Percentiles rank a stretch among this genome's conserved stretches.
These are phyloP conservation scores for Brassica hybrid DNA, from an alignment of 441 rosid species.

Conservation along the genomic window DNA sequence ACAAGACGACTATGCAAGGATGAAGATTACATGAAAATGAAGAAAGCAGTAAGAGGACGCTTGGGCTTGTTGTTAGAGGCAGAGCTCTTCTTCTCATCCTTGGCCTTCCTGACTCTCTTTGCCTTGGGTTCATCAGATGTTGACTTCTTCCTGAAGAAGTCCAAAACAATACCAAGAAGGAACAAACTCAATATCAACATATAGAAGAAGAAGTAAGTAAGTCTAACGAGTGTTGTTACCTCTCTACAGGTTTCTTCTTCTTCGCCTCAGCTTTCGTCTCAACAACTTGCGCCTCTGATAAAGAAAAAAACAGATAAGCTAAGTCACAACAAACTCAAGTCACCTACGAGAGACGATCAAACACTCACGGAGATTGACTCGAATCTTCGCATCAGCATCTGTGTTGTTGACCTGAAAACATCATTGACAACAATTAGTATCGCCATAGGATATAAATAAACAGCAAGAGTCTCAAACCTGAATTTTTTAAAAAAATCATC, in stretches of 20 bases:
- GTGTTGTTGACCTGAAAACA: no score
- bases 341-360: no score
- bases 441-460: no score
- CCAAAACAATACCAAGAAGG: neutral
- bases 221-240: conserved; percentile 42
- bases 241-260: conserved; percentile 73
- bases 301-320: neutral
- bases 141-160: conserved; percentile 59
- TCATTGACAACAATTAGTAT: no score
- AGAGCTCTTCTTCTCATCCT: conserved; percentile 15
- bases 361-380: conserved; percentile 66
- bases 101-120: conserved; percentile 59
- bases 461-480: no score
- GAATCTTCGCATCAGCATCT: conserved; percentile 87
- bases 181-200: neutral
- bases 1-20: no score
- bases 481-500: no score
- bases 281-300: conserved; percentile 74
- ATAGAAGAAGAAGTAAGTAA: no score
- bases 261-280: conserved; percentile 58
- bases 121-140: conserved; percentile 65
- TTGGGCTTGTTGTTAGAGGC: conserved; percentile 64
- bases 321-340: neutral
- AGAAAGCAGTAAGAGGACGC: conserved; percentile 89
- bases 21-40: conserved; percentile 67